Evolutionary conservation across 257 asterid species (phyloP).

Genomic region (Oldenlandia corymbosa): DNA sequence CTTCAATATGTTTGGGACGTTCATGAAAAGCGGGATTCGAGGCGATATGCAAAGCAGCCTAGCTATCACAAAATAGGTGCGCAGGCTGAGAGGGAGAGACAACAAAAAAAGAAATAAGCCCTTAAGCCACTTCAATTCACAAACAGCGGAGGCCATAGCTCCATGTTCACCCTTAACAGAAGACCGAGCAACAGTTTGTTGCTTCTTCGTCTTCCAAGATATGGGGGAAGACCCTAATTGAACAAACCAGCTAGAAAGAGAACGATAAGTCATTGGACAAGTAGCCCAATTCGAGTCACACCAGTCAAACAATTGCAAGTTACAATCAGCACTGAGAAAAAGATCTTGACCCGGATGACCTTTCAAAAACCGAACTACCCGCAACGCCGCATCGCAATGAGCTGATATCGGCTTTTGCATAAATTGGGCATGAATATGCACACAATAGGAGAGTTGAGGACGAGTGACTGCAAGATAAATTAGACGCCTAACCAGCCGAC

Average conservation of each 20-base stretch:
- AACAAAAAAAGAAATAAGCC: not conserved
- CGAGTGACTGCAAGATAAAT: too few relatives aligned
- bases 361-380: not conserved
- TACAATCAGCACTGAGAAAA: not conserved
- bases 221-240: not conserved
- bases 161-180: too few relatives aligned
- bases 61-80: not conserved
- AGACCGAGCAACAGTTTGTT: not conserved
- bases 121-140: not conserved
- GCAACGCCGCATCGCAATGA: slow-evolving; percentile 5
- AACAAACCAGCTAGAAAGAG: not conserved
- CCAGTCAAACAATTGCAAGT: not conserved
- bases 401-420: not conserved
- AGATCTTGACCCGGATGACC: not conserved
- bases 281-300: slow-evolving; percentile 10
- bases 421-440: not conserved
- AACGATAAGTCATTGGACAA: slow-evolving; percentile 1
- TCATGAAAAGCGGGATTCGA: too few relatives aligned
- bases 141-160: not conserved
- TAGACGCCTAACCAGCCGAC: too few relatives aligned
- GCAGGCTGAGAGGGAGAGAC: not conserved
- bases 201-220: not conserved
- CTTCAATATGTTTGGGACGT: too few relatives aligned
- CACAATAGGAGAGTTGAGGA: slow-evolving; percentile 1
- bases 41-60: too few relatives aligned